Percentiles rank a stretch among this genome's conserved stretches.
phyloP scores from a whole-genome alignment of 1,284 basidiomycete species.

The Ceratobasidium sp. region DNA sequence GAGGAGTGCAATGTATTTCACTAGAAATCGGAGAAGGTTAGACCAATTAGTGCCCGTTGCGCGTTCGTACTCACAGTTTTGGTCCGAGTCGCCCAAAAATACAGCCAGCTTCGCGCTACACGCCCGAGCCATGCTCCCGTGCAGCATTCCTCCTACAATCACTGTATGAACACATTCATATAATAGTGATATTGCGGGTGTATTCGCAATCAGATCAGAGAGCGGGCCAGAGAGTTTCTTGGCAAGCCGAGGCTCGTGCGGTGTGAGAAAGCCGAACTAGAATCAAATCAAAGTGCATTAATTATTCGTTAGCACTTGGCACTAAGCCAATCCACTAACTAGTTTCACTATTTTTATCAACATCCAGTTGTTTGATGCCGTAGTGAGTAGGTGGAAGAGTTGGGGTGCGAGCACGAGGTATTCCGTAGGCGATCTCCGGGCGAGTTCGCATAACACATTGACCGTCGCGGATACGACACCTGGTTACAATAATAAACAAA shows the following conservation, averaged over 20 bases:
- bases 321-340: slow-evolving; percentile 62
- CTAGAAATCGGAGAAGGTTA: slow-evolving; percentile 60
- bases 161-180: slow-evolving; percentile 99
- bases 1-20: slow-evolving; percentile 96
- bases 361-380: slow-evolving; percentile 99
- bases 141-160: slow-evolving; percentile 97
- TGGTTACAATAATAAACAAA: slow-evolving; percentile 54
- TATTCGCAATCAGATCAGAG: slow-evolving; percentile 94
- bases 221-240: slow-evolving; percentile 95
- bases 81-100: slow-evolving; percentile 93
- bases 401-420: slow-evolving; percentile 91
- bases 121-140: slow-evolving; percentile 81
- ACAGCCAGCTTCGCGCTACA: slow-evolving; percentile 95
- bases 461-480: slow-evolving; percentile 94
- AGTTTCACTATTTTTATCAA: slow-evolving; percentile 99
- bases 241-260: slow-evolving; percentile 92
- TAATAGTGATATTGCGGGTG: slow-evolving; percentile 93
- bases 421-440: slow-evolving; percentile 79
- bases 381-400: slow-evolving; percentile 94
- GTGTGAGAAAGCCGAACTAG: slow-evolving; percentile 91
- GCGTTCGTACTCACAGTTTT: slow-evolving; percentile 78
- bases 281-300: slow-evolving; percentile 41
- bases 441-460: slow-evolving; percentile 95
- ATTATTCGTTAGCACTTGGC: background rate
- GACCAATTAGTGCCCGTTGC: background rate